Base-by-base conservation (phyloP, 169 alveolate genomes). In the Plasmodium vivax region DNA sequence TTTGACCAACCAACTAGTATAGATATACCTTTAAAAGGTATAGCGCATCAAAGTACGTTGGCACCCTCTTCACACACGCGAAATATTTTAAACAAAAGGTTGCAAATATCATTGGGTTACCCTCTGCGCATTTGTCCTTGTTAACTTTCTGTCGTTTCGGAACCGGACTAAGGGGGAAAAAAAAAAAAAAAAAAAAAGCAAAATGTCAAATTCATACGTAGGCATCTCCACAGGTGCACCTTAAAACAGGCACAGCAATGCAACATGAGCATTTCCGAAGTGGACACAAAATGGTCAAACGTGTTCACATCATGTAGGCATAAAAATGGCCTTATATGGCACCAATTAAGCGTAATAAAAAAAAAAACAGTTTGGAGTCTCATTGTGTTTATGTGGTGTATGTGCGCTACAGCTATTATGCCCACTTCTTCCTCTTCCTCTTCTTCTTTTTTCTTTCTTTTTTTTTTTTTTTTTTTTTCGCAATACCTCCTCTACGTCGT, bases 61-160 rank as follows among this genome's bases (percentile, higher is more conserved):
- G 41, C 77, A 68, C 38, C 38, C 77, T 68, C n/a, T 68, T 23
- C 32, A 68, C 12, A 68, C 77, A 68, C 30, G 36, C 19, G 43
- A 27, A 32, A n/a, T 82, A 54, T 51, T 47, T 54, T 54, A 82
- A 68, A 30, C 3, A 34, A 34, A 83, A 62, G 32, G 71, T 43
- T 32, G 41, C n/a, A 14, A 34, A 56, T 56, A 19, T 27, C 41
- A 34, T 85, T 85, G 58, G 8, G 27, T 3, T 0, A 19, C 8
- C 68, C 56, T 41, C 54, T 83, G 23, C 45, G 14, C 62, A 56
- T 14, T 32, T 14, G 38, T 30, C 32, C 74, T 19, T 30, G 30
- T 91, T 12, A 80, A 91, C 84, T 72, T 54, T 82, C 92, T n/a
- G 95, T 81, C 6, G 95, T 82, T 72, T 91, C 95, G 34, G 95